Base-by-base conservation (phyloP, 2,329 filamentous ascomycete species). In the Penicillium sp. region DNA sequence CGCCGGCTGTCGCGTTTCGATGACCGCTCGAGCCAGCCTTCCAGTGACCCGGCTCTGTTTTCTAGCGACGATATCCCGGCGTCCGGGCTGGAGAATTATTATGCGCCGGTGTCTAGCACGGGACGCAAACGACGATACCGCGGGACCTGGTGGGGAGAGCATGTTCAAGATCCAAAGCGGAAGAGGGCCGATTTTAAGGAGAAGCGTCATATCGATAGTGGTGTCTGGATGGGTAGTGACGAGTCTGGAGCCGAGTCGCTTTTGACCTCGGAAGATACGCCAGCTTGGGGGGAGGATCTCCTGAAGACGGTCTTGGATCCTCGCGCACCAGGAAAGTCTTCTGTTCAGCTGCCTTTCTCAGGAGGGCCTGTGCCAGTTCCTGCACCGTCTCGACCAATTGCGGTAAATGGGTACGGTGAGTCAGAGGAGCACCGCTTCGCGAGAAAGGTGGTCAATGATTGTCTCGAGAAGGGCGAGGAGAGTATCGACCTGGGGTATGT, bases 171-270 rank as follows among this genome's bases (percentile, higher is more conserved):
- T 46, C 60, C 63, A 23, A 74, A 73, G 59, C 65, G 65, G 8
- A 74, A 72, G 56, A 65, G 75, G 49, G 69, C 67, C 3, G 70
- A 73, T 32, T 78, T 78, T 36, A 75, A 72, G 56, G 69, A 71
- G 26, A 75, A 75, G 60, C 66, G 75, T 18, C 63, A 76, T 54
- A 63, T 76, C 23, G 76, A 78, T 51, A 76, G 74, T 61, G 76
- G 76, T 51, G 73, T 78, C 9, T 78, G 75, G 70, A 75, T 78
- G 74, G 73, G 70, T 2, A 78, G 75, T 58, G 75, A 78, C 59
- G 73, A 75, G 51, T 72, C 72, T 7, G 64, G 61, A 3, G 65
- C 63, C 2, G 67, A 68, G 6, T 64, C 67, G 32, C 62, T 70
- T 37, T 62, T 72, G 37, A 55, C 63, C 1, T 71, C 68, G 3